Conservation (phyloP, 2,329 filamentous ascomycete species). For the Simplicillium aogashimaense region DNA sequence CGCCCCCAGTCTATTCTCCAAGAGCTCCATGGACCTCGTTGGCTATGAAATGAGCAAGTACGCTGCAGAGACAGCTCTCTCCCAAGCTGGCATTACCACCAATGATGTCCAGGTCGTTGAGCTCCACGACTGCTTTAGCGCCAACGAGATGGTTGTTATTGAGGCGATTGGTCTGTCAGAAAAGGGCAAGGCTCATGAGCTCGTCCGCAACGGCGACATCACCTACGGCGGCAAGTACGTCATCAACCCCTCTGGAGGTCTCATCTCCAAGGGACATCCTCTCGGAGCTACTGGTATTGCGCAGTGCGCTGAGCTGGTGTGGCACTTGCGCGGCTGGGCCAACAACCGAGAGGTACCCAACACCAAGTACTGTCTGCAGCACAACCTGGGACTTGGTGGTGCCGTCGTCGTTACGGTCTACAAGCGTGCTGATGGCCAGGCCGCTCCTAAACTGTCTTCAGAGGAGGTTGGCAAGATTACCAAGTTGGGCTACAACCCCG, state of each 20-base stretch:
- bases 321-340: slow-evolving; percentile 93
- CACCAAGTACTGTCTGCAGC: slow-evolving; percentile 71
- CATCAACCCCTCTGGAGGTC: slow-evolving; percentile 85
- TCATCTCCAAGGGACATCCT: slow-evolving; percentile 94
- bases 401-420: slow-evolving; percentile 89
- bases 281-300: slow-evolving; percentile 90
- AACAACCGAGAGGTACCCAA: slow-evolving; percentile 69
- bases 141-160: slow-evolving; percentile 86
- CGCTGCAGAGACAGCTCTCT: slow-evolving; percentile 60
- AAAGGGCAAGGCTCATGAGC: slow-evolving; percentile 80
- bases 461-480: slow-evolving; percentile 55
- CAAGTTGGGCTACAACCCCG: slow-evolving; percentile 82
- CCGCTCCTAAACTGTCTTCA: slow-evolving; percentile 48
- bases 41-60: slow-evolving; percentile 75
- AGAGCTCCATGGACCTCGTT: slow-evolving; percentile 76
- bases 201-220: slow-evolving; percentile 79
- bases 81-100: slow-evolving; percentile 60
- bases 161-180: slow-evolving; percentile 75
- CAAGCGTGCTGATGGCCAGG: slow-evolving; percentile 67
- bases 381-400: slow-evolving; percentile 87
- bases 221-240: slow-evolving; percentile 80
- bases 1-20: slow-evolving; percentile 66
- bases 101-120: slow-evolving; percentile 76
- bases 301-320: slow-evolving; percentile 89
- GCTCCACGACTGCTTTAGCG: slow-evolving; percentile 92